Evolutionary conservation across 768 basidiomycete species (phyloP), one percentile per base, ranked within the genome.

Genomic region (Sutorius australiensis): DNA sequence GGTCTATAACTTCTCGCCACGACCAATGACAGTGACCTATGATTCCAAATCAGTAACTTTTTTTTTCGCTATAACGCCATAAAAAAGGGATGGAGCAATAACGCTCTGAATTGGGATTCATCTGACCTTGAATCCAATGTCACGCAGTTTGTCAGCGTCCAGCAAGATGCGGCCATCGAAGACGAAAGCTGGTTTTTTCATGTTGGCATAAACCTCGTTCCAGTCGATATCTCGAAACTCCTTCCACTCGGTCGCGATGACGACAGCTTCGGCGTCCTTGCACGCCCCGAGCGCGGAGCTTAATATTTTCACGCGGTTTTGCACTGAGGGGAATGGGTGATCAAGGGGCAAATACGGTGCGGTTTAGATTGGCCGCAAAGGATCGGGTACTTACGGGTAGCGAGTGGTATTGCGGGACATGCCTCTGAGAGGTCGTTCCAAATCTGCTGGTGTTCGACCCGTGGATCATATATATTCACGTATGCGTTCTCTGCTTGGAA

Each of bases 131-230:
- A 98, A 98, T 36, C 95, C 95, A 64, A 98, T 97, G 65, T 81
- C 69, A 62, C 80, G 81, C 57, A 98, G 77, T 69, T 82, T 80
- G 46, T 84, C 83, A 10, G 82, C 83, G 66, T 98, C 89, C 40
- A 98, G 79, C 64, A 98, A 79, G 56, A 97, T 75, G 31, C 94
- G 82, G 5, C 94, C 94, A 67, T 98, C 95, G 64, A 98, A 98
- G 58, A 99, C 80, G 66, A 97, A 98, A 5, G 97, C 95, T n/a
- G 97, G 97, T 78, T 98, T 97, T 65, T 87, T 89, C 92, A 98
- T 98, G 64, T 78, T 73, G 46, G 75, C 70, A 74, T 98, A 97
- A 38, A 98, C 88, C 33, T 75, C 74, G 61, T 81, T 69, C 97
- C 97, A 99, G 73, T 95, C 85, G 59, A 99, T 89, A 36, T 86